Percentiles rank a stretch among this genome's conserved stretches.
Conservation (phyloP, 2,329 filamentous ascomycete genomes). For the Clarireedia paspali region DNA sequence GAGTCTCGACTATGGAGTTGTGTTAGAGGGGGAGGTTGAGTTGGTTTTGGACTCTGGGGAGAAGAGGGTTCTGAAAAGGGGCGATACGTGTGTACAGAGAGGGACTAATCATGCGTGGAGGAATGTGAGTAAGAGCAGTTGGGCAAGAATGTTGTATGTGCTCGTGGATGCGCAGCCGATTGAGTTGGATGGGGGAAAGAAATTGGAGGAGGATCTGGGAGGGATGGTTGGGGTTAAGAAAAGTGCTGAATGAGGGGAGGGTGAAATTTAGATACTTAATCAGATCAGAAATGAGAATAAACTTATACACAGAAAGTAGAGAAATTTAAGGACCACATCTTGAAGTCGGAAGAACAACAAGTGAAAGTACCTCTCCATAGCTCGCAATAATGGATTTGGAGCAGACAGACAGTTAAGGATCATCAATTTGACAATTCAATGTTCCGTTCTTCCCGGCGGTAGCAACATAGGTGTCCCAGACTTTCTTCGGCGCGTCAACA, state of each 20-base stretch:
- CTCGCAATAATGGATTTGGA: too few species aligned
- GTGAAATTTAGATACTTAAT: too few species aligned
- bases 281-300: too few species aligned
- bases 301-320: too few species aligned
- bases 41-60: constrained; percentile 35
- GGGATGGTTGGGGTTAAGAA: not conserved
- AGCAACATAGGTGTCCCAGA: too few species aligned
- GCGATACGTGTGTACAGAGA: constrained; percentile 37
- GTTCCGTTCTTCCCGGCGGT: too few species aligned
- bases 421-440: too few species aligned
- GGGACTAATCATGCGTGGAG: constrained; percentile 39
- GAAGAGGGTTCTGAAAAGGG: constrained; percentile 31
- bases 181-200: constrained; percentile 12
- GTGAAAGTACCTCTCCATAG: too few species aligned
- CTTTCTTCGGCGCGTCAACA: too few species aligned
- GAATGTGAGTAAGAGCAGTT: constrained; percentile 16
- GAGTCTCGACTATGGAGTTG: constrained; percentile 36
- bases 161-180: constrained; percentile 11
- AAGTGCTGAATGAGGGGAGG: not conserved
- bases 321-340: too few species aligned
- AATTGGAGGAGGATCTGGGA: not conserved
- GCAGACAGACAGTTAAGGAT: too few species aligned
- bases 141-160: constrained; percentile 26
- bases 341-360: too few species aligned
- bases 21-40: constrained; percentile 36